phyloP scores from a whole-genome alignment of 768 basidiomycete species.

The Mycena vitilis region DNA sequence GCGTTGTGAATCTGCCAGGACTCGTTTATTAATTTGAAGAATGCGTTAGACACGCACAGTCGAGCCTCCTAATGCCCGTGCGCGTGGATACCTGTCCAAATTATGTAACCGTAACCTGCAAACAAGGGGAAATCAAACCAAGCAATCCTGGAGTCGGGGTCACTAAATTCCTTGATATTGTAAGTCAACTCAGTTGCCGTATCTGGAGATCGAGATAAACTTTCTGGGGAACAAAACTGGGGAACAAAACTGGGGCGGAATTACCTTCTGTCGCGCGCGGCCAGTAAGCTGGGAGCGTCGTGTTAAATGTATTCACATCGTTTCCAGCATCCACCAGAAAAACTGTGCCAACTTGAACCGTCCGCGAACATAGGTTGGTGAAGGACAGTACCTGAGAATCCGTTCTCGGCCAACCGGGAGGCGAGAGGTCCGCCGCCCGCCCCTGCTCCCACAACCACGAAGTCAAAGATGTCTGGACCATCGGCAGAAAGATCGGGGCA shows the following conservation, averaged over 20 bases:
- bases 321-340: slow-evolving; percentile 32
- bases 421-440: slow-evolving; percentile 44
- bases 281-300: slow-evolving; percentile 30
- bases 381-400: slow-evolving; percentile 38
- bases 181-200: slow-evolving; percentile 24
- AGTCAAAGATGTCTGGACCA: slow-evolving; percentile 24
- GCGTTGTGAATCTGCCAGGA: slow-evolving; percentile 32
- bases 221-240: neutral
- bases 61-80: slow-evolving; percentile 29
- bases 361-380: neutral
- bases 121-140: slow-evolving; percentile 15
- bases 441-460: slow-evolving; percentile 25
- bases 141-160: slow-evolving; percentile 26
- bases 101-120: neutral
- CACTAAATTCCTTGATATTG: slow-evolving; percentile 32
- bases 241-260: neutral
- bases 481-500: slow-evolving; percentile 18
- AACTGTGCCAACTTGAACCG: slow-evolving; percentile 1
- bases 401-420: slow-evolving; percentile 42
- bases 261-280: slow-evolving; percentile 29
- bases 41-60: slow-evolving; percentile 2
- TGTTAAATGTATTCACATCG: slow-evolving; percentile 30
- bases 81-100: slow-evolving; percentile 29
- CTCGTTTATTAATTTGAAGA: neutral
- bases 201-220: slow-evolving; percentile 7